Conservation (phyloP, 2,329 filamentous ascomycete genomes). For the Fusarium subtropicale region DNA sequence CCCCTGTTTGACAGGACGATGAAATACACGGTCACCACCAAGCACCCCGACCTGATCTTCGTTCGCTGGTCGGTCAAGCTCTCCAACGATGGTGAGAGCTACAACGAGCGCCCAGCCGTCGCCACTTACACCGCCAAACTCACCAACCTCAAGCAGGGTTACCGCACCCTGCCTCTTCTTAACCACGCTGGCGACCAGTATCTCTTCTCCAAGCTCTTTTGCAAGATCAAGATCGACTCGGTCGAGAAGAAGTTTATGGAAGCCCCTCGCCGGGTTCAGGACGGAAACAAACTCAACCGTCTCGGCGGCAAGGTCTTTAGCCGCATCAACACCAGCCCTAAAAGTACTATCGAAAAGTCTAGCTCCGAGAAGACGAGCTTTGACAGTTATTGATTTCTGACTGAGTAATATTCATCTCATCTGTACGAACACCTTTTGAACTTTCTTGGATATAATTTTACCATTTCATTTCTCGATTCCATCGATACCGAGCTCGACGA, state of each 20-base stretch:
- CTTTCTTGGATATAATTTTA: slow-evolving; percentile 45
- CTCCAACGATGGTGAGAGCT: slow-evolving; percentile 78
- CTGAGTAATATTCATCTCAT: slow-evolving; percentile 28
- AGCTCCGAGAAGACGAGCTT: slow-evolving; percentile 62
- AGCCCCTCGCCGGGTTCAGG: slow-evolving; percentile 55
- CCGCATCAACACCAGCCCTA: slow-evolving; percentile 63
- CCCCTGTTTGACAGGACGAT: slow-evolving; percentile 86
- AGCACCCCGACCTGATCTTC: slow-evolving; percentile 92
- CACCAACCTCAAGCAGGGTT: slow-evolving; percentile 88
- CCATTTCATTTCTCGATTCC: slow-evolving; percentile 35
- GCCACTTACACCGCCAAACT: slow-evolving; percentile 95
- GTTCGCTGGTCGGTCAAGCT: slow-evolving; percentile 93
- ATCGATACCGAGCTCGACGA: slow-evolving; percentile 31
- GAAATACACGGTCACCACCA: slow-evolving; percentile 87
- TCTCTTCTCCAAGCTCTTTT: slow-evolving; percentile 94
- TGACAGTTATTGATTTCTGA: slow-evolving; percentile 53
- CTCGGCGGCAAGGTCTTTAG: slow-evolving; percentile 69
- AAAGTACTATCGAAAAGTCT: slow-evolving; percentile 64
- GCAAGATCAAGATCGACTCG: slow-evolving; percentile 78
- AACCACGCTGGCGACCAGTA: slow-evolving; percentile 92
- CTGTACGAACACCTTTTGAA: slow-evolving; percentile 38
- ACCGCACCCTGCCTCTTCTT: slow-evolving; percentile 89
- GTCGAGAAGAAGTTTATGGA: slow-evolving; percentile 68
- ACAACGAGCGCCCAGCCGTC: slow-evolving; percentile 71
- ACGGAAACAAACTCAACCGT: slow-evolving; percentile 66